Evolutionary conservation across 2,329 filamentous ascomycete species (phyloP).

Genomic region (Domatiomyces globalis): DNA sequence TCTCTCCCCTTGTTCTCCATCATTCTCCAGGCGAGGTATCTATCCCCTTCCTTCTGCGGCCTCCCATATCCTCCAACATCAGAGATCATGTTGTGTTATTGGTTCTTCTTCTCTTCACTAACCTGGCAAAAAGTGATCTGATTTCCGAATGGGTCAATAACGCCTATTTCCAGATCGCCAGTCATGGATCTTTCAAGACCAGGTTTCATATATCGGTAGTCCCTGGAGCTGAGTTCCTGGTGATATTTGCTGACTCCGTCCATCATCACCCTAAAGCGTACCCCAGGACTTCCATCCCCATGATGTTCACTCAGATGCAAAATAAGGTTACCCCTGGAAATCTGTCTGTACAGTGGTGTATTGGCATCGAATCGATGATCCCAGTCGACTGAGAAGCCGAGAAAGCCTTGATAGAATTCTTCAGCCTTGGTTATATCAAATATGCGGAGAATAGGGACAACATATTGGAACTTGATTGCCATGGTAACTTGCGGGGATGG

Average conservation of each 20-base stretch:
- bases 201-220: slow-evolving; percentile 1
- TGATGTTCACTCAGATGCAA: slow-evolving; percentile 2
- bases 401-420: slow-evolving; percentile 1
- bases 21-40: too few species aligned
- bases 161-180: not conserved
- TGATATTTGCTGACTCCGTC: not conserved
- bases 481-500: not conserved
- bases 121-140: slow-evolving; percentile 1
- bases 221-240: not conserved
- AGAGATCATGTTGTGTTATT: too few species aligned
- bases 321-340: slow-evolving; percentile 1
- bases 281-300: slow-evolving; percentile 1
- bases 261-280: slow-evolving; percentile 1
- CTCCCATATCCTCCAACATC: too few species aligned
- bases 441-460: slow-evolving; percentile 2
- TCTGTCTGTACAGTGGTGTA: not conserved
- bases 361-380: slow-evolving; percentile 1
- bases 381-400: slow-evolving; percentile 2
- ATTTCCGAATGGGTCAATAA: slow-evolving; percentile 2
- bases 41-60: too few species aligned
- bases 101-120: not conserved
- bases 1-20: too few species aligned
- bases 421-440: slow-evolving; percentile 2
- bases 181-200: not conserved
- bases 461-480: slow-evolving; percentile 1